Evolutionary conservation across 169 alveolate species (phyloP).

Genomic region (Plasmodium relictum): DNA sequence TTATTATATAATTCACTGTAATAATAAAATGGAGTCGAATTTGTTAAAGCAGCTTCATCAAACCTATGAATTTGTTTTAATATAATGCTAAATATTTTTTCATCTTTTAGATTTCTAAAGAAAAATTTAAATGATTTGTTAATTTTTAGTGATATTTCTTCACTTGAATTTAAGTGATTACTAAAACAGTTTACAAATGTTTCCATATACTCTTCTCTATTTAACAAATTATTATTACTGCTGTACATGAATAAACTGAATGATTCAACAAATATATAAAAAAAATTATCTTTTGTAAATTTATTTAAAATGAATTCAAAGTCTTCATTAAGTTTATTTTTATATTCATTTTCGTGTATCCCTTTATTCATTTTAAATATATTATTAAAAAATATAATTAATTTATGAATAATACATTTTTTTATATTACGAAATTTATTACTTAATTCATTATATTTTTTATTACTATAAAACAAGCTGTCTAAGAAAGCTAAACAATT

Average conservation of each 20-base stretch:
- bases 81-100: slow-evolving; percentile 27
- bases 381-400: slow-evolving; percentile 15
- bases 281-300: not conserved
- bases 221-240: not conserved
- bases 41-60: slow-evolving; percentile 66
- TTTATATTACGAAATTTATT: slow-evolving; percentile 47
- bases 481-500: slow-evolving; percentile 45
- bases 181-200: slow-evolving; percentile 9
- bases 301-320: slow-evolving; percentile 4
- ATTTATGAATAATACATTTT: slow-evolving; percentile 29
- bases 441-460: slow-evolving; percentile 17
- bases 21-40: slow-evolving; percentile 65
- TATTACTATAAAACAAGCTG: slow-evolving; percentile 64
- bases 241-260: slow-evolving; percentile 37
- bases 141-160: slow-evolving; percentile 43
- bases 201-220: slow-evolving; percentile 35
- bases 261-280: slow-evolving; percentile 54
- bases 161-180: slow-evolving; percentile 39
- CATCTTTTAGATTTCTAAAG: slow-evolving; percentile 46
- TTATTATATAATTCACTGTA: slow-evolving; percentile 43
- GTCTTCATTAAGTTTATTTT: not conserved
- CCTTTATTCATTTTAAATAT: not conserved
- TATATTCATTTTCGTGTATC: not conserved
- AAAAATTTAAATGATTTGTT: slow-evolving; percentile 72
- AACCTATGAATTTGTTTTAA: slow-evolving; percentile 48